Evolutionary conservation across 306 rosid genomes (phyloP), one percentile per base, ranked within the genome.

Genomic region (Quercus berberidifolia): DNA sequence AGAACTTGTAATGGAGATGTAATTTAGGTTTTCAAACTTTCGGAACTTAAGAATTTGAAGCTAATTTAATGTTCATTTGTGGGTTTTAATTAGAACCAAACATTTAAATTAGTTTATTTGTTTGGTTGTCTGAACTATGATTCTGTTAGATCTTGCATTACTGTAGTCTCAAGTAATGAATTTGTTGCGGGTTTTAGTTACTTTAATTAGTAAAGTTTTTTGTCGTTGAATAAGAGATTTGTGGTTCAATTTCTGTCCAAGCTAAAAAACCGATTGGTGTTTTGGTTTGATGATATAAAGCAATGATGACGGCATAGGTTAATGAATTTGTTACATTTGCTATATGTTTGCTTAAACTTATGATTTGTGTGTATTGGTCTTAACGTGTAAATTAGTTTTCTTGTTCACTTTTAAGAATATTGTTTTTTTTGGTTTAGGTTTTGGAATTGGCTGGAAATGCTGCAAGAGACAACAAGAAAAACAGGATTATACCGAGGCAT

Each of bases 401-500:
- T 41, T 41, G 46, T 41, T 2, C 3, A 8, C 0, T 41, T 41
- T 7, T 41, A 41, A 41, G 17, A 49, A 13, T 2, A 49, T 49
- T 49, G 0, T 49, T 12, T 19, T 5, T 5, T 59, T n/a, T 9
- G 2, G 1, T 15, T 21, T 81, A 88, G 91, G 89, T 88, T 72
- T 74, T 85, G 87, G 91, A 88, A 72, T 15, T 88, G 68, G 89
- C 91, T 69, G 91, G 89, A 23, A 88, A 88, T 88, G 91, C 89
- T 43, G 89, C 87, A 5, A 80, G 89, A 55, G 89, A 88, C 55
- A 88, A 83, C 80, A 85, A 88, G 74, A 88, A 81, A 76, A 87
- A 76, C 35, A 74, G 87, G 71, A 86, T 86, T 23, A 83, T 78
- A 59, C 87, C 90, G 13, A 78, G 91, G 81, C 91, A 69, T 38